Evolutionary conservation across 1,284 basidiomycete species (phyloP), one percentile per base, ranked within the genome.

Genomic region (Ustanciosporium gigantosporum): DNA sequence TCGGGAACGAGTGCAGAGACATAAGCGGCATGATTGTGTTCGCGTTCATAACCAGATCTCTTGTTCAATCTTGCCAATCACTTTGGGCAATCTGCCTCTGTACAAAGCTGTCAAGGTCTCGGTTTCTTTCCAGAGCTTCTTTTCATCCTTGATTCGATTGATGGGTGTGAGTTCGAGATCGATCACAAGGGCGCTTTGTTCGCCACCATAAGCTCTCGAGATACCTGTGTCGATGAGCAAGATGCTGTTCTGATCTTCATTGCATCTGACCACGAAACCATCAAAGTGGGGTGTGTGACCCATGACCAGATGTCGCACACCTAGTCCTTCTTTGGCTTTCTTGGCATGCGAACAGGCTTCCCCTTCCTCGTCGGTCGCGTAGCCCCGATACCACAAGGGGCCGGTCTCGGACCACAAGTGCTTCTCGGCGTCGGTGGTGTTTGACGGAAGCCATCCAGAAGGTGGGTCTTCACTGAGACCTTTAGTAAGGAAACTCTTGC

Each of bases 151-250:
- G 3, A 6, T 19, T 5, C 16, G 19, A 5, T 11, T 27, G 19
- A 58, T 6, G 15, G 55, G 55, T 9, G 15, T 11, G 11, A 72
- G 48, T 20, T 59, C 42, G 9, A 64, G 56, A 23, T 74, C 72
- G 31, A 74, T 56, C 19, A 74, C 34, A 9, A 77, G 43, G 5
- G 75, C 74, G 36, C 51, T 58, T 41, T 70, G 73, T 32, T 67
- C 53, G 2, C 75, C 75, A 23, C 74, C 73, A 25, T 77, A 77
- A 1, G 72, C 74, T 2, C 49, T 29, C 15, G 59, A 66, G 31
- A 76, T 75, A 19, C 75, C 75, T 2, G 75, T 77, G 31, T 77
- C 75, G 32, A 77, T 77, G 36, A 76, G 48, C 3, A 72, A 41
- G 25, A 77, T 43, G 2, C 34, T 31, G 25, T 36, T 25, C 20